Conservation (phyloP, 768 basidiomycete species). For the Termitomyces sp. region DNA sequence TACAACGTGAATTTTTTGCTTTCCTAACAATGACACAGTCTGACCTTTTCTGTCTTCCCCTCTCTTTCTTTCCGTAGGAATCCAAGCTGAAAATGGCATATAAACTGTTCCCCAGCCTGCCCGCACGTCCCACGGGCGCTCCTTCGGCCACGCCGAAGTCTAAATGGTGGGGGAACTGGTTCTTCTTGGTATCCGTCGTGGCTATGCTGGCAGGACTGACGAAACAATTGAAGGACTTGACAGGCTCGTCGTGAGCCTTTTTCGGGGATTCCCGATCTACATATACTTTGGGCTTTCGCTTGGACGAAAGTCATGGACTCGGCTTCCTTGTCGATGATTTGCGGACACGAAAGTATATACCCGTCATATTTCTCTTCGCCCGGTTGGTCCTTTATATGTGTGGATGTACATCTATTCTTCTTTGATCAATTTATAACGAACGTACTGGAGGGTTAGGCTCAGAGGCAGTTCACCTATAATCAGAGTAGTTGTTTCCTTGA, state of each 20-base stretch:
- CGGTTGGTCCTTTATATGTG: neutral
- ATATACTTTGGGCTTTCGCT: neutral
- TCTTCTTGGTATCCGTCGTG: conserved; percentile 39
- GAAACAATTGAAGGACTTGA: conserved; percentile 27
- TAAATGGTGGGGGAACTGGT: conserved; percentile 42
- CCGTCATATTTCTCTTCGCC: neutral
- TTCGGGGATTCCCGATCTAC: neutral
- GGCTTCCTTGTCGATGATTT: neutral
- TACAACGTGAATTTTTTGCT: conserved; percentile 34
- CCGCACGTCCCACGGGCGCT: conserved; percentile 39
- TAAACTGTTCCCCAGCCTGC: conserved; percentile 29
- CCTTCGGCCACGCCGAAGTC: conserved; percentile 21
- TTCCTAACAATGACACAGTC: neutral
- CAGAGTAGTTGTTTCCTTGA: neutral
- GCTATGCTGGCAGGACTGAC: conserved; percentile 40
- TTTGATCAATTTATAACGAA: neutral
- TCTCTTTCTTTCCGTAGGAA: conserved; percentile 12
- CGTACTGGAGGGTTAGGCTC: neutral
- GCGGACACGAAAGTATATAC: neutral
- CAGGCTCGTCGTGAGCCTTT: conserved; percentile 6
- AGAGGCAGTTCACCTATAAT: neutral
- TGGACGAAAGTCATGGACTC: neutral
- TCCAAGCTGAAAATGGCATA: conserved; percentile 27
- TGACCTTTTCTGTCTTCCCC: neutral
- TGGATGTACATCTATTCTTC: neutral